Evolutionary conservation across 208 protist genomes (phyloP).

Genomic region (Leishmania major): DNA sequence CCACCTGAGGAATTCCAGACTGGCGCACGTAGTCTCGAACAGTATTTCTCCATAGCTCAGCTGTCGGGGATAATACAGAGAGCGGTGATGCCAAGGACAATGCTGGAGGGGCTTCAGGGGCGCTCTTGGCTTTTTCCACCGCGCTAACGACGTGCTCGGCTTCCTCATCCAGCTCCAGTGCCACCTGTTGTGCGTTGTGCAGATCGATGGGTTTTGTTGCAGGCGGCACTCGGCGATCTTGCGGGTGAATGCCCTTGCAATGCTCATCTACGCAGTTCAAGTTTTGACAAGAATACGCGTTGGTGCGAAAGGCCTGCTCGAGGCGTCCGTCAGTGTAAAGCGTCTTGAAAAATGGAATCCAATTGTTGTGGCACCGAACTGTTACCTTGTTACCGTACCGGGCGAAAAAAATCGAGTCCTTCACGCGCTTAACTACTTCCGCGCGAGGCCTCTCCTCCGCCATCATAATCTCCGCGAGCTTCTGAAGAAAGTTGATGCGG

Average conservation of each 20-base stretch:
- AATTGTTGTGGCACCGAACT: constrained; percentile 73
- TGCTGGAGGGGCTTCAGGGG: constrained; percentile 26
- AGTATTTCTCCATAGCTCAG: constrained; percentile 77
- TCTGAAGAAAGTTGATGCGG: constrained; percentile 76
- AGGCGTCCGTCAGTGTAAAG: constrained; percentile 84
- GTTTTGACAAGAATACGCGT: constrained; percentile 64
- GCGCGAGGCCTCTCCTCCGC: constrained; percentile 49
- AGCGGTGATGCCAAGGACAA: constrained; percentile 42
- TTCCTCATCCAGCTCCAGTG: constrained; percentile 66
- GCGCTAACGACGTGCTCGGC: constrained; percentile 58
- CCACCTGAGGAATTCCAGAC: constrained; percentile 72
- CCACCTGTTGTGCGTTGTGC: constrained; percentile 56
- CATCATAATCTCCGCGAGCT: constrained; percentile 69
- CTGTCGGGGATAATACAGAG: constrained; percentile 57
- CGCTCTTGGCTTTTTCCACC: constrained; percentile 34
- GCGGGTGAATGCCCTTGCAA: constrained; percentile 79
- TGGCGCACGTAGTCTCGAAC: constrained; percentile 85
- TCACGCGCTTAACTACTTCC: constrained; percentile 72
- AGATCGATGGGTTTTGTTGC: constrained; percentile 81
- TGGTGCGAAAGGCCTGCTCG: constrained; percentile 77
- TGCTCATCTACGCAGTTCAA: constrained; percentile 64
- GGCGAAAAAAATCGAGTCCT: constrained; percentile 89
- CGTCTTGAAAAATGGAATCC: constrained; percentile 91
- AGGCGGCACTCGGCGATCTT: constrained; percentile 62
- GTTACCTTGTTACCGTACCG: constrained; percentile 90